Evolutionary conservation across 108 stramenopile species (phyloP).

Genomic region (Ochromonas danica): DNA sequence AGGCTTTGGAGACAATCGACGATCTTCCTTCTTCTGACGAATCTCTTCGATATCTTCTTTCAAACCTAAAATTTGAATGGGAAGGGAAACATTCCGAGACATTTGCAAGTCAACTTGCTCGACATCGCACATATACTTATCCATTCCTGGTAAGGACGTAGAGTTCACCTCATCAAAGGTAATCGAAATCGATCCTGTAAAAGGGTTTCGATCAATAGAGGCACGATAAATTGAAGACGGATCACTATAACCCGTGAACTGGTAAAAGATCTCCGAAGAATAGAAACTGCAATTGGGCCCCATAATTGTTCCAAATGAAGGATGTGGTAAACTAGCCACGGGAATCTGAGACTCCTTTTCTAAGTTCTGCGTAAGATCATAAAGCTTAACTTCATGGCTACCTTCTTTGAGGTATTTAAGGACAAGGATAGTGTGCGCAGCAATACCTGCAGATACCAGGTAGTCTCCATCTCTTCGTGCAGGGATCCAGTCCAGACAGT

Average conservation of each 20-base stretch:
- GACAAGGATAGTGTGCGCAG: constrained; percentile 2
- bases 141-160: neutral
- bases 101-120: no score
- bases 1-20: no score
- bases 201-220: neutral
- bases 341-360: neutral
- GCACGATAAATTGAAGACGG: constrained; percentile 7
- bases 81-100: neutral
- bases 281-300: neutral
- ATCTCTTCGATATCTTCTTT: neutral
- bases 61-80: neutral
- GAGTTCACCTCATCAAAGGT: constrained; percentile 2
- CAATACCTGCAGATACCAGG: neutral
- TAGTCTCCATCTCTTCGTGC: neutral
- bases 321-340: constrained; percentile 7
- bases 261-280: constrained; percentile 21
- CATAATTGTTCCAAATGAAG: neutral
- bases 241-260: neutral
- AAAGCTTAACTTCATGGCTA: neutral
- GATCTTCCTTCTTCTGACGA: neutral
- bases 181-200: neutral
- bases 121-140: constrained; percentile 1
- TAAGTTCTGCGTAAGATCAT: neutral
- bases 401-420: neutral
- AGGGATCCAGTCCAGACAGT: constrained; percentile 11